Evolutionary conservation across 1,139 yeast species (phyloP), one percentile per base, ranked within the genome.

Genomic region (Pichia norvegensis): DNA sequence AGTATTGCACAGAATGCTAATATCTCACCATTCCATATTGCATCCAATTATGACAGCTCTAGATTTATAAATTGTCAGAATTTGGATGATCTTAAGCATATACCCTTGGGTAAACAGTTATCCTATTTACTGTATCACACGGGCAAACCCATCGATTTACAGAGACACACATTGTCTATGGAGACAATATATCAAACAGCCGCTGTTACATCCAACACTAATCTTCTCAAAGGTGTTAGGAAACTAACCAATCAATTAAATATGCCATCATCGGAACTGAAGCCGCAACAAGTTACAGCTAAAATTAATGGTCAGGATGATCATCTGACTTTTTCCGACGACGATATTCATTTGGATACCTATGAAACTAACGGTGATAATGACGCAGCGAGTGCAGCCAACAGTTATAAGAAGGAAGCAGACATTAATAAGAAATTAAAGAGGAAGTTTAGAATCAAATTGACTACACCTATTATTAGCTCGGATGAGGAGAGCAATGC

Each of bases 51-150:
- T 33, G 56, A 55, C 16, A 41, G 51, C 4, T 53, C 42, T 29
- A 49, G 51, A 33, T 29, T 54, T 11, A 47, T 52, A n/a, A 51
- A 54, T 29, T 57, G 59, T 42, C 62, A 61, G 43, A 60, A 62
- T 38, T 29, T 53, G 14, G 61, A 60, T 7, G 57, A 56, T 25
- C 53, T 63, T 23, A 33, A 52, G n/a, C 51, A 52, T 23, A 45
- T 53, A 33, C 39, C 57, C n/a, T 51, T 56, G 16, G 65, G 67
- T 13, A 60, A 54, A 38, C 50, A 64, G 27, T 46, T 63, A 45
- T 42, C 46, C 13, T 63, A 58, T 46, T 41, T 64, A 16, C 61
- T 57, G 54, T 54, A 46, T 29, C 58, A 57, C 6, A 56, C 54
- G 39, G 67, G 67, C 3, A 47, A 48, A 36, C 57, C 55, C 6